A percentile compares a stretch with the other conserved stretches of the same genome.
Evolutionary conservation across 1,139 yeast species (phyloP).

Genomic region (Lizanozyma gosingica): DNA sequence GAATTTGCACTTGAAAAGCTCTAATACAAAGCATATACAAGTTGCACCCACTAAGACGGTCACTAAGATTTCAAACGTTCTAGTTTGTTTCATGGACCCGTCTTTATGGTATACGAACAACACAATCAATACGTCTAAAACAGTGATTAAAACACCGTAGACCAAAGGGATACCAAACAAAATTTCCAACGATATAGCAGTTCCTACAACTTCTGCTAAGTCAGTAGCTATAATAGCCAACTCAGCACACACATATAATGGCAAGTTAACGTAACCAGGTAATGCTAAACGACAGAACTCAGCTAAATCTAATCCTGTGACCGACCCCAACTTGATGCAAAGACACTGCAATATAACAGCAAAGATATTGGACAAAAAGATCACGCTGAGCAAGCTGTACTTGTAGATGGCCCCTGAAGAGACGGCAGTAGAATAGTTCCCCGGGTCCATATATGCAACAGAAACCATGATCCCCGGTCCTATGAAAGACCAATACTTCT

Average conservation of each 20-base stretch:
- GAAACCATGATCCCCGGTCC: conserved; percentile 77
- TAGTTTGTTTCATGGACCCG: conserved; percentile 56
- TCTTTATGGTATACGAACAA: conserved; percentile 64
- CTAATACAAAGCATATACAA: conserved; percentile 55
- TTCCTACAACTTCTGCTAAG: conserved; percentile 75
- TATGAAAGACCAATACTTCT: conserved; percentile 51
- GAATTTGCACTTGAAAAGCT: conserved; percentile 45
- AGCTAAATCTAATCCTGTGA: conserved; percentile 71
- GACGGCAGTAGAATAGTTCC: conserved; percentile 73
- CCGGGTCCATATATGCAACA: conserved; percentile 78
- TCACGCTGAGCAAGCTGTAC: conserved; percentile 54
- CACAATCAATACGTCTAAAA: conserved; percentile 63
- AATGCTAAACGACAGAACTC: conserved; percentile 64
- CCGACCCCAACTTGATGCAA: conserved; percentile 69
- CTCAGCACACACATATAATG: conserved; percentile 58
- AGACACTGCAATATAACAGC: conserved; percentile 66
- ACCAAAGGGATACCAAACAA: conserved; percentile 59
- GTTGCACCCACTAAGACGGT: conserved; percentile 54
- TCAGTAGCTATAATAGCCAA: conserved; percentile 74
- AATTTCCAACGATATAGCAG: conserved; percentile 67
- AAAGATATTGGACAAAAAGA: conserved; percentile 56
- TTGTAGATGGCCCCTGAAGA: conserved; percentile 69
- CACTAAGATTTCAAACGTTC: conserved; percentile 61
- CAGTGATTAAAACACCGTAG: conserved; percentile 59
- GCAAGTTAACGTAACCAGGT: conserved; percentile 46